Base-by-base conservation (phyloP, 768 basidiomycete species). In the Termitomyces bulborhizus region DNA sequence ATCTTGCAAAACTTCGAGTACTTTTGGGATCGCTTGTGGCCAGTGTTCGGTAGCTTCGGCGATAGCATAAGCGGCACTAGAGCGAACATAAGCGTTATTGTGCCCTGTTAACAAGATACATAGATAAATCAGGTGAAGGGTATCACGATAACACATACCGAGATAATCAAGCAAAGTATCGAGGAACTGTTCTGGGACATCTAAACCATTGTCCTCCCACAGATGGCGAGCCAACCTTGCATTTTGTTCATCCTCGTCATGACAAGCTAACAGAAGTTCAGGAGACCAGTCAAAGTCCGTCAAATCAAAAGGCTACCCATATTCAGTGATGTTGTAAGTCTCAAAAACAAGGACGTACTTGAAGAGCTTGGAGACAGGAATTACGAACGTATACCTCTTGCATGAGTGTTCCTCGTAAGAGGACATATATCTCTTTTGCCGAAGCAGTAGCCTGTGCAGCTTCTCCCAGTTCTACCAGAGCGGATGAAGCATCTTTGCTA, bases 131-230 rank as follows among this genome's bases (percentile, higher is more conserved):
- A 1, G 44, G 32, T 21, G 18, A 6, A 24, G 37, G 18, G 45
- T 48, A 2, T n/a, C 21, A 1, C 34, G 12, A 18, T 31, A 21
- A 63, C 4, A 24, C 78, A 45, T 66, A 92, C 94, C 87, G 16
- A 98, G 76, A 62, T 83, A 90, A 0, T 66, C 67, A 11, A 90
- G 64, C 12, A 98, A 71, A 44, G 76, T 75, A 0, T 68, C 65
- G 0, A 92, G 67, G 69, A 83, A 80, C 6, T 68, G 68, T 59
- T 93, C 90, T 0, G 88, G 82, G 9, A 95, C 82, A 63, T 97
- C 93, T 37, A 98, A 69, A 4, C 92, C 95, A 59, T 98, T 98
- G 59, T 98, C 97, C 53, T 97, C 96, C 95, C 95, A 98, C 9
- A 91, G 71, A 58, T 86, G 83, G 24, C 73, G 72, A 15, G 95